Evolutionary conservation across 805 yeast genomes (phyloP), one percentile per base, ranked within the genome.

Genomic region (Lipomyces sp.): DNA sequence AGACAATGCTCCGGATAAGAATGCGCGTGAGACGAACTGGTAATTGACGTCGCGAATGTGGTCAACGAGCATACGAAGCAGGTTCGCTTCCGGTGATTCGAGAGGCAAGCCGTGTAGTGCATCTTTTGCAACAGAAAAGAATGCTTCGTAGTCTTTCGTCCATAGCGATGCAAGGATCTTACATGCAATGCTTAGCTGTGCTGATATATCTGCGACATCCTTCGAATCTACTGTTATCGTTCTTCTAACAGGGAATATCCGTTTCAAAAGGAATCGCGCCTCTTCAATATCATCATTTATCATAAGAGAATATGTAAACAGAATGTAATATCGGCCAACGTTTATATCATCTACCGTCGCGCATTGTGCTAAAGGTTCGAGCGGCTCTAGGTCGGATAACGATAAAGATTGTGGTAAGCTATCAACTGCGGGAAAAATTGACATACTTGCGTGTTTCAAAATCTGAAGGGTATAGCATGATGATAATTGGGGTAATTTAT

Each of bases 11-110:
- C 35, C 53, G 6, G 59, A 59, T 11, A 42, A 39, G 35, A 63
- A 63, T 2, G 66, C 63, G 7, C 18, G n/a, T 5, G 33, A 29
- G 1, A 59, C 35, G 56, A 63, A 59, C 4, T 29, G 11, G 42
- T 59, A 63, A 33, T 63, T 63, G 13, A 15, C 34, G 7, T 58
- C 59, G 13, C 66, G 66, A 29, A 59, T 59, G 34, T 34, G 53
- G 11, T 37, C 29, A 29, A 32, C 30, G 10, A 63, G 54, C 6
- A 8, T 42, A 24, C 13, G 34, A 30, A 62, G 35, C 29, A 53
- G 35, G 2, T 13, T 24, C 8, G n/a, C 33, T 18, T 60, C 63
- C 24, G 30, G 29, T 15, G 37, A 15, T 30, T 58, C 32, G 29
- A 32, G 35, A 10, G 61, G 24, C 30, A 34, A 15, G 13, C 45